These are phyloP conservation scores for Eucalyptus leucophloia DNA, from an alignment of 345 rosid species.

Conservation along the genomic window DNA sequence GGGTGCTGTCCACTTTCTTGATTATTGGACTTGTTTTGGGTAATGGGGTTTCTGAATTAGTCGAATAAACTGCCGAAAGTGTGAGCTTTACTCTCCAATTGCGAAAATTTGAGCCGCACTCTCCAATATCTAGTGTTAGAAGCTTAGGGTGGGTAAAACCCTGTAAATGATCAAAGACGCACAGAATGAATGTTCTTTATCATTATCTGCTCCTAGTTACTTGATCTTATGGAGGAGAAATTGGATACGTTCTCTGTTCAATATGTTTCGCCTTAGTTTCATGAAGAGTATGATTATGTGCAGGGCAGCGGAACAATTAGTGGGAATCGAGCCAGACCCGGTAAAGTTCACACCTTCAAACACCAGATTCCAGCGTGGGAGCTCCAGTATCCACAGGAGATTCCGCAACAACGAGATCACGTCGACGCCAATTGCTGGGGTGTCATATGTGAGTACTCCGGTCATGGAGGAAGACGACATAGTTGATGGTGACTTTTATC, in stretches of 20 bases:
- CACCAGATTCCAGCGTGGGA: constrained; percentile 95
- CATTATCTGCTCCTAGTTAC: background rate
- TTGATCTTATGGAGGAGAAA: background rate
- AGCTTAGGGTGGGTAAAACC: too few species aligned
- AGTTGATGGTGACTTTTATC: constrained; percentile 68
- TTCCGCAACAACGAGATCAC: constrained; percentile 65
- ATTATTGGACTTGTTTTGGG: too few species aligned
- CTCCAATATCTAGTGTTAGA: too few species aligned
- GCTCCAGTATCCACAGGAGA: constrained; percentile 83
- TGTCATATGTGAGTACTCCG: constrained; percentile 70
- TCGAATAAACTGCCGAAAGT: too few species aligned
- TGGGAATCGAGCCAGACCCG: constrained; percentile 87
- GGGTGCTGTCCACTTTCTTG: too few species aligned
- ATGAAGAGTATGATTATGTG: background rate
- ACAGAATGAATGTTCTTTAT: too few species aligned
- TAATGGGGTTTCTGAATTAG: too few species aligned
- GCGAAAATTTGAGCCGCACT: too few species aligned
- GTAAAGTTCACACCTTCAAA: constrained; percentile 89
- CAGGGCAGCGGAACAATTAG: constrained; percentile 95
- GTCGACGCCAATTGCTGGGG: constrained; percentile 58
- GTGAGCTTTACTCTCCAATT: too few species aligned
- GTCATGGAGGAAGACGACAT: constrained; percentile 72
- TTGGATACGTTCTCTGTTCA: background rate
- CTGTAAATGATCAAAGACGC: too few species aligned
- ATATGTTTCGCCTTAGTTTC: background rate